Percentiles rank a stretch among this genome's conserved stretches.
phyloP scores from a whole-genome alignment of 2,329 filamentous ascomycete genomes.

The Botrytis sinoallii region DNA sequence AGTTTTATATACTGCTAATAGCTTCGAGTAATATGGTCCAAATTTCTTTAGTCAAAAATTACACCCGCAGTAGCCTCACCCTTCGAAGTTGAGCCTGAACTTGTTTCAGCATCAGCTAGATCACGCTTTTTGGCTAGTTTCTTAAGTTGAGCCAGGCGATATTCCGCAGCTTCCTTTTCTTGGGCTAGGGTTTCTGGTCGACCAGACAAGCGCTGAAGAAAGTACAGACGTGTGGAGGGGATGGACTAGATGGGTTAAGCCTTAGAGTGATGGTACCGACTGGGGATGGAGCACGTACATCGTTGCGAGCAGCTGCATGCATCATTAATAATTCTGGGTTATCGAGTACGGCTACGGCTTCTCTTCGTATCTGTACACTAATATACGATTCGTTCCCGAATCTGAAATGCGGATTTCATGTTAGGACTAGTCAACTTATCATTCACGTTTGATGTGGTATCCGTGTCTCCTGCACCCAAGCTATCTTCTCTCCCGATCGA shows the following conservation, averaged over 20 bases:
- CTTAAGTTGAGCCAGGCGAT: constrained; percentile 4
- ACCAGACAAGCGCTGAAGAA: constrained; percentile 44
- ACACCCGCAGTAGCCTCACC: background rate
- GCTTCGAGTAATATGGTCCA: background rate
- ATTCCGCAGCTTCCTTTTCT: constrained; percentile 2
- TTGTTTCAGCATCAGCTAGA: background rate
- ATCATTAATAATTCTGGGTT: constrained; percentile 58
- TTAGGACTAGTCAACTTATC: background rate
- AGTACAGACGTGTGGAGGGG: constrained; percentile 53
- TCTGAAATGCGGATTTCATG: constrained; percentile 21
- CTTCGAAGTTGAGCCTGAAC: background rate
- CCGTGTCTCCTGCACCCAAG: background rate
- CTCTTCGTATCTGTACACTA: constrained; percentile 39
- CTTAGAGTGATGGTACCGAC: background rate
- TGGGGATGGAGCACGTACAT: constrained; percentile 44
- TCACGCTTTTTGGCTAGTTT: constrained; percentile 1
- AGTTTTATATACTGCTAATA: background rate
- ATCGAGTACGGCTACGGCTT: constrained; percentile 54
- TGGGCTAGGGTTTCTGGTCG: background rate
- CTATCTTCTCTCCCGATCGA: background rate
- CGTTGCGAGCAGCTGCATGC: constrained; percentile 52
- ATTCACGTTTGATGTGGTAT: background rate
- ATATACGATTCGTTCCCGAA: constrained; percentile 32
- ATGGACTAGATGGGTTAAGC: constrained; percentile 46
- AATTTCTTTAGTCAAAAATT: background rate